phyloP scores from a whole-genome alignment of 345 rosid genomes.

The Fremontodendron californicum region DNA sequence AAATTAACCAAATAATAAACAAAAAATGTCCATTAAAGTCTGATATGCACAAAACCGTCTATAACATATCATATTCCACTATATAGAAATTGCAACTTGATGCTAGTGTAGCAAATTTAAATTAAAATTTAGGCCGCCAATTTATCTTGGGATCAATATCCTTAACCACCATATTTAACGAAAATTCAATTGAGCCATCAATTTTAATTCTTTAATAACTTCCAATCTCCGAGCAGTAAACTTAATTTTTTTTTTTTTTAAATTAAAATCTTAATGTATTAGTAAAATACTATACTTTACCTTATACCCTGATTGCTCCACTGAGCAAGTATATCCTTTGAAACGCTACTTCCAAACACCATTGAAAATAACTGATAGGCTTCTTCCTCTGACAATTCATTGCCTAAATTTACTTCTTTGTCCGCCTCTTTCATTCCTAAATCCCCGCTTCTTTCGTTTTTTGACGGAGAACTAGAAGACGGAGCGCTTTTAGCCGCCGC shows the following conservation, averaged over 20 bases:
- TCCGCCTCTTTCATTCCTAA: conserved; percentile 25
- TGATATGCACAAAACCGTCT: background rate
- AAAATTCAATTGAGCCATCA: background rate
- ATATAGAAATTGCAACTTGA: background rate
- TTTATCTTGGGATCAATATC: background rate
- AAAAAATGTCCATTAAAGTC: background rate
- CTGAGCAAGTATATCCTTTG: conserved; percentile 74
- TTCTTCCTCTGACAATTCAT: conserved; percentile 38
- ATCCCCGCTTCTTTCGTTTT: conserved; percentile 17
- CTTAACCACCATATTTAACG: background rate
- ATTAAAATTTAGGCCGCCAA: background rate
- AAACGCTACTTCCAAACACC: conserved; percentile 69
- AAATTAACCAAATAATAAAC: background rate
- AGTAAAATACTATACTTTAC: conserved; percentile 31
- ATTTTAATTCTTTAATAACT: background rate
- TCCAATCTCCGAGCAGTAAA: background rate
- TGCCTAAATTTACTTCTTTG: conserved; percentile 20
- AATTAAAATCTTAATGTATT: background rate
- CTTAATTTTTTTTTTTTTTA: background rate
- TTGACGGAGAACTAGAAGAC: conserved; percentile 27
- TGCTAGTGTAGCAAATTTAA: background rate
- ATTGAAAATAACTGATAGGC: conserved; percentile 63
- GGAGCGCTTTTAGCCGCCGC: conserved; percentile 29
- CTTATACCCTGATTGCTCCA: conserved; percentile 34
- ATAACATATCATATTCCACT: background rate